phyloP scores from a whole-genome alignment of 2,329 filamentous ascomycete species.

The Phoma sp. region DNA sequence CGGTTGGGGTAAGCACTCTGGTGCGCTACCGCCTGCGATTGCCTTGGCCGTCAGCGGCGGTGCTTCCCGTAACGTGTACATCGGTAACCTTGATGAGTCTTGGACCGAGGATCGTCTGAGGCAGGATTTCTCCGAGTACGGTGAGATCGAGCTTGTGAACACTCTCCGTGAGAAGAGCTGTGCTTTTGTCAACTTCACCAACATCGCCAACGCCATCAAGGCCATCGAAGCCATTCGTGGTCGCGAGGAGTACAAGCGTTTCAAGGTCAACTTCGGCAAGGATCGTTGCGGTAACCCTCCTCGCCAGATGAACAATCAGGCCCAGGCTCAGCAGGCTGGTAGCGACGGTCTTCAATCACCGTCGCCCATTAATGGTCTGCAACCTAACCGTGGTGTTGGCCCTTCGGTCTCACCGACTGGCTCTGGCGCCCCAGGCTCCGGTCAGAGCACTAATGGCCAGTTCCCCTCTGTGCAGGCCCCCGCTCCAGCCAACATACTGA shows the following conservation, averaged over 20 bases:
- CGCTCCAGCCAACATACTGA: constrained; percentile 76
- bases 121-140: constrained; percentile 96
- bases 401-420: constrained; percentile 67
- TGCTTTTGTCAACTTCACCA: constrained; percentile 99
- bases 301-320: constrained; percentile 73
- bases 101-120: constrained; percentile 96
- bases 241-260: constrained; percentile 94
- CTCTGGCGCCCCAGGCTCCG: constrained; percentile 63
- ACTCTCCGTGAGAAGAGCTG: constrained; percentile 98
- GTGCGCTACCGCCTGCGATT: constrained; percentile 92
- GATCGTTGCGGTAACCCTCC: constrained; percentile 97
- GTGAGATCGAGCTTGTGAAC: constrained; percentile 97
- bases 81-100: constrained; percentile 94
- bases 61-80: constrained; percentile 97
- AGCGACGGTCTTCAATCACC: constrained; percentile 64
- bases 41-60: constrained; percentile 94
- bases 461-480: constrained; percentile 66
- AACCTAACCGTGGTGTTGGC: constrained; percentile 58
- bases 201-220: constrained; percentile 99
- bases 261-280: constrained; percentile 99
- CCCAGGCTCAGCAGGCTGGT: constrained; percentile 70
- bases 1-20: constrained; percentile 99
- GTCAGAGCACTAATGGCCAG: constrained; percentile 61
- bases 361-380: constrained; percentile 64
- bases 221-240: constrained; percentile 95